A percentile compares a stretch with the other conserved stretches of the same genome.
Evolutionary conservation across 768 basidiomycete species (phyloP).

Genomic region (Auriscalpium vulgare): DNA sequence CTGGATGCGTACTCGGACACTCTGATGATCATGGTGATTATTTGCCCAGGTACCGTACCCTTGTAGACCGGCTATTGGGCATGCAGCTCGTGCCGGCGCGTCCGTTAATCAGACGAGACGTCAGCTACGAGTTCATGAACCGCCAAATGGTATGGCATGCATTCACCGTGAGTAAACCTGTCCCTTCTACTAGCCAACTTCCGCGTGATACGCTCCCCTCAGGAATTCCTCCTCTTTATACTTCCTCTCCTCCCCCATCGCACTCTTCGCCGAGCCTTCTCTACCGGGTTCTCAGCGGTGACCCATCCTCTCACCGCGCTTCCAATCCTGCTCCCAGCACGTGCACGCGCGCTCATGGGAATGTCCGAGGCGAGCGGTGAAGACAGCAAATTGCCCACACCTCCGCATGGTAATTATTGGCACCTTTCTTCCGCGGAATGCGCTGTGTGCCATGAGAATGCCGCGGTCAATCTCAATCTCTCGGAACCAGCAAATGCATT

Average conservation of each 20-base stretch:
- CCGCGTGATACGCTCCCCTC: background rate
- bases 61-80: conserved; percentile 68
- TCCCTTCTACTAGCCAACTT: background rate
- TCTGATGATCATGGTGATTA: background rate
- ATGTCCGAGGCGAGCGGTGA: background rate
- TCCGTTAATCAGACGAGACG: conserved; percentile 63
- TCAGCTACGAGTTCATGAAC: conserved; percentile 99
- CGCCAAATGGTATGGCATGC: conserved; percentile 99
- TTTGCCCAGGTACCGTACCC: conserved; percentile 66
- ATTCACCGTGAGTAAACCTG: conserved; percentile 66
- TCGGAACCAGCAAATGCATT: conserved; percentile 47
- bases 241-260: conserved; percentile 77
- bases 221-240: conserved; percentile 95
- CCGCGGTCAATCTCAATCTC: conserved; percentile 50
- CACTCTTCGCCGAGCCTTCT: conserved; percentile 50
- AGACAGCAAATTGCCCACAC: background rate
- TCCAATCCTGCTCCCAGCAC: conserved; percentile 23
- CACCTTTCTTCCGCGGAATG: conserved; percentile 69
- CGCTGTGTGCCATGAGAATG: conserved; percentile 82
- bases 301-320: conserved; percentile 21
- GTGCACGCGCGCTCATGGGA: conserved; percentile 22
- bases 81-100: conserved; percentile 71
- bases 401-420: conserved; percentile 54
- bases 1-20: background rate
- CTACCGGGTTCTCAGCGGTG: conserved; percentile 18